Evolutionary conservation across 2,329 filamentous ascomycete genomes (phyloP).

Genomic region (Furcasterigmium furcatum): DNA sequence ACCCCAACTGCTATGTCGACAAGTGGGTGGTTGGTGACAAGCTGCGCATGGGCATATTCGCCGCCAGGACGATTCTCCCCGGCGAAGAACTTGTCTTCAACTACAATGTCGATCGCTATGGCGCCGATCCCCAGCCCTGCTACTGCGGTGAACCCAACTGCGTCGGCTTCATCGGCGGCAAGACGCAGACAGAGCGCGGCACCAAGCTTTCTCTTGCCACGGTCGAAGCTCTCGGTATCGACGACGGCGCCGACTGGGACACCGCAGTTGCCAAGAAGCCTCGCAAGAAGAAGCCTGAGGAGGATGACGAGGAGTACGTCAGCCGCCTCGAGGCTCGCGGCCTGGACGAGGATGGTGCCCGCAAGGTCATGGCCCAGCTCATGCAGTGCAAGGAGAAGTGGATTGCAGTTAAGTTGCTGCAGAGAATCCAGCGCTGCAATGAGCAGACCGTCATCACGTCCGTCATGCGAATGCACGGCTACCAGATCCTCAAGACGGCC

Average conservation of each 20-base stretch:
- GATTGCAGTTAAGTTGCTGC: slow-evolving; percentile 93
- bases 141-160: slow-evolving; percentile 96
- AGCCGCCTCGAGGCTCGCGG: slow-evolving; percentile 79
- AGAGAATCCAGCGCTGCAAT: slow-evolving; percentile 81
- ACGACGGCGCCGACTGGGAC: slow-evolving; percentile 90
- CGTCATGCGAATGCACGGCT: slow-evolving; percentile 95
- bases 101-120: slow-evolving; percentile 98
- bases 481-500: slow-evolving; percentile 87
- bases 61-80: slow-evolving; percentile 75
- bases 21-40: slow-evolving; percentile 99
- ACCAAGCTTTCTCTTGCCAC: slow-evolving; percentile 87
- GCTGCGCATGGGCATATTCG: slow-evolving; percentile 98
- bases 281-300: slow-evolving; percentile 85
- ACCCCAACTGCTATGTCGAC: slow-evolving; percentile 97
- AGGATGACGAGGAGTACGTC: slow-evolving; percentile 94
- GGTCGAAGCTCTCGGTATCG: slow-evolving; percentile 93
- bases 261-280: slow-evolving; percentile 85
- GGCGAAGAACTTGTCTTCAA: slow-evolving; percentile 98
- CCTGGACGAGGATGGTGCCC: slow-evolving; percentile 78
- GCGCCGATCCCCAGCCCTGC: slow-evolving; percentile 92
- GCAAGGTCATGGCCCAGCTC: slow-evolving; percentile 92
- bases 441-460: slow-evolving; percentile 84
- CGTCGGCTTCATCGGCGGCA: slow-evolving; percentile 93
- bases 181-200: slow-evolving; percentile 93
- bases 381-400: slow-evolving; percentile 99